Evolutionary conservation across 352 stramenopile genomes (phyloP).

Genomic region (Phytophthora macrochlamydospora): DNA sequence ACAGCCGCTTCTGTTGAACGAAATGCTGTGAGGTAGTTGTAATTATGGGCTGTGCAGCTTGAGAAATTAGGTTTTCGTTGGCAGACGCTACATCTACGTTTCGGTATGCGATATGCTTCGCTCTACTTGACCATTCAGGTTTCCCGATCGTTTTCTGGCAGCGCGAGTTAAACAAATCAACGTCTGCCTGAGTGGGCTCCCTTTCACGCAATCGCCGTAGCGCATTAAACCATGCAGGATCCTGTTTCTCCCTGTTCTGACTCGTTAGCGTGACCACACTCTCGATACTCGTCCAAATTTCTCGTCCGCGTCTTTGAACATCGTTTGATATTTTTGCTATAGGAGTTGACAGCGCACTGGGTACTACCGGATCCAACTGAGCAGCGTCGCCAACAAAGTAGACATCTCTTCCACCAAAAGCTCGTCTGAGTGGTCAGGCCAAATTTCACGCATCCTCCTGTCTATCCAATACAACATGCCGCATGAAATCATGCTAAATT

Average conservation of each 20-base stretch:
- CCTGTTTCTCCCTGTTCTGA: not conserved
- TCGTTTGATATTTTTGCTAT: not conserved
- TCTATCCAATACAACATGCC: not conserved
- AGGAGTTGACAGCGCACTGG: not conserved
- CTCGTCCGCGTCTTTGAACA: not conserved
- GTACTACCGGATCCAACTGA: not conserved
- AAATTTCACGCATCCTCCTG: not conserved
- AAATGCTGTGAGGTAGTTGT: slow-evolving; percentile 1
- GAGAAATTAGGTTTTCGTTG: not conserved
- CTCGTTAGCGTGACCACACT: not conserved
- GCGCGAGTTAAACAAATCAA: slow-evolving; percentile 1
- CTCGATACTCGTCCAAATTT: not conserved
- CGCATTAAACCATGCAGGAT: slow-evolving; percentile 2
- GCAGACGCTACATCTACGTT: slow-evolving; percentile 1
- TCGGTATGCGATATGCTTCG: slow-evolving; percentile 1
- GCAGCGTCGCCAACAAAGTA: not conserved
- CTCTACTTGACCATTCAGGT: not conserved
- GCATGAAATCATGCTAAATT: not conserved
- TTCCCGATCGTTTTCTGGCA: not conserved
- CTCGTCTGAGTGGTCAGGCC: not conserved
- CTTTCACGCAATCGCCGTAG: slow-evolving; percentile 1
- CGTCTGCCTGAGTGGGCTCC: not conserved
- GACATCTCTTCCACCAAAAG: not conserved
- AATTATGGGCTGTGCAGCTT: not conserved
- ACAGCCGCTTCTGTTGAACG: not conserved